Percentiles rank a stretch among this genome's conserved stretches.
Conservation (phyloP, 176 grass and related monocot genomes). For the Thinopyrum elongatum region DNA sequence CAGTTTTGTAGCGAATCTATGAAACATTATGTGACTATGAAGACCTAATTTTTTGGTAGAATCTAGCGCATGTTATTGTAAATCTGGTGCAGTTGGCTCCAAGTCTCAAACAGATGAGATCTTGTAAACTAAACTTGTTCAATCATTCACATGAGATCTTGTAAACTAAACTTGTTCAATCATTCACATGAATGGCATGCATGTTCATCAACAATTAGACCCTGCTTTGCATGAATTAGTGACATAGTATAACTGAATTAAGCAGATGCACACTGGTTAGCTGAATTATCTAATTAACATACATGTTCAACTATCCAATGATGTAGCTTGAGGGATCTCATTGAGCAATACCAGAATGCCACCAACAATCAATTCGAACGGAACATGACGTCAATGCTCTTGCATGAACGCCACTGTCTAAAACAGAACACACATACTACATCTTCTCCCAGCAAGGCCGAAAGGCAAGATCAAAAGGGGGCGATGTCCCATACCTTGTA, state of each 20-base stretch:
- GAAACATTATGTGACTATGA: no score
- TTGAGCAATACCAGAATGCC: conserved; percentile 61
- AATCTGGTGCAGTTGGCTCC: background rate
- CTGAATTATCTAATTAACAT: background rate
- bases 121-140: background rate
- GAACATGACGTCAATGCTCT: background rate
- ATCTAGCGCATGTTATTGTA: background rate
- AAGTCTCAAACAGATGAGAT: background rate
- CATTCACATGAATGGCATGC: background rate
- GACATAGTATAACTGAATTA: no score
- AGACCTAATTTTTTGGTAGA: no score
- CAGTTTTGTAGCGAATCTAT: no score
- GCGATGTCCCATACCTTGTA: conserved; percentile 46
- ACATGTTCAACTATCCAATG: no score
- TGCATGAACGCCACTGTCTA: background rate
- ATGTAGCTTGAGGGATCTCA: conserved; percentile 63
- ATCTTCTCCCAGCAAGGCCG: no score
- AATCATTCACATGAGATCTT: background rate
- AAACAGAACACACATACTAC: no score
- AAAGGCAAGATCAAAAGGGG: background rate
- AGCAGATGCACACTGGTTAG: background rate
- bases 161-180: background rate
- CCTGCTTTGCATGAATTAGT: background rate
- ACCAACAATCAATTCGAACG: conserved; percentile 55
- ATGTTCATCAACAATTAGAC: background rate